These are phyloP conservation scores for Erysimum cheiranthoides DNA, from an alignment of 345 rosid species.

Conservation along the genomic window DNA sequence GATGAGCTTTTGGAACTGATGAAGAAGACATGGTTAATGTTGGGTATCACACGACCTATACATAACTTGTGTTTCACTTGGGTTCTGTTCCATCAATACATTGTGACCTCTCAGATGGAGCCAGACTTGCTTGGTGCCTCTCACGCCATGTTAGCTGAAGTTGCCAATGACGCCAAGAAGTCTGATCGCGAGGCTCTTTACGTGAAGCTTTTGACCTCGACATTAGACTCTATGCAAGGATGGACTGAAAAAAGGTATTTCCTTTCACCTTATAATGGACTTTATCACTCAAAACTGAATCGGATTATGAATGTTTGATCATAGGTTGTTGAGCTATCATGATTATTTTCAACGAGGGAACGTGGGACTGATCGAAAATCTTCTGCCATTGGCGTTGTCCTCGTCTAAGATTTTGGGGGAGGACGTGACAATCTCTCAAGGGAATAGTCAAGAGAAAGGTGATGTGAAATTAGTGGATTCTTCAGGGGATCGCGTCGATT, in stretches of 20 bases:
- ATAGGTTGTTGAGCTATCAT: conserved; percentile 66
- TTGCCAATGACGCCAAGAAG: conserved; percentile 72
- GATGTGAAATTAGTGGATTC: conserved; percentile 55
- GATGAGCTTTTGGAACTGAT: conserved; percentile 87
- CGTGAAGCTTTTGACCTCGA: conserved; percentile 60
- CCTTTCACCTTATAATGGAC: not conserved
- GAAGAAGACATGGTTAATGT: conserved; percentile 87
- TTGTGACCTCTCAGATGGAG: conserved; percentile 63
- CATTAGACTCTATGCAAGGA: conserved; percentile 66
- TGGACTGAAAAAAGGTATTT: conserved; percentile 73
- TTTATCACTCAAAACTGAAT: not conserved
- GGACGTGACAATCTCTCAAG: conserved; percentile 55
- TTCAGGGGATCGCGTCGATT: conserved; percentile 61
- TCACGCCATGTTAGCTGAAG: conserved; percentile 76
- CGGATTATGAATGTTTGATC: conserved; percentile 2
- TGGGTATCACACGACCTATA: conserved; percentile 64
- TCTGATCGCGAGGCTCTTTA: conserved; percentile 64
- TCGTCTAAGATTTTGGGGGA: conserved; percentile 70
- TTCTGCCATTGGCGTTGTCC: conserved; percentile 68
- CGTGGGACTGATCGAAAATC: conserved; percentile 60
- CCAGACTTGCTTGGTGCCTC: conserved; percentile 80
- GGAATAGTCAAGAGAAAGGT: conserved; percentile 49
- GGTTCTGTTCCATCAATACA: conserved; percentile 80
- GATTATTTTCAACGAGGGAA: conserved; percentile 68
- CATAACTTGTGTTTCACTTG: conserved; percentile 85